Base-by-base conservation (phyloP, 2,329 filamentous ascomycete genomes). In the Venturia oleaginea region DNA sequence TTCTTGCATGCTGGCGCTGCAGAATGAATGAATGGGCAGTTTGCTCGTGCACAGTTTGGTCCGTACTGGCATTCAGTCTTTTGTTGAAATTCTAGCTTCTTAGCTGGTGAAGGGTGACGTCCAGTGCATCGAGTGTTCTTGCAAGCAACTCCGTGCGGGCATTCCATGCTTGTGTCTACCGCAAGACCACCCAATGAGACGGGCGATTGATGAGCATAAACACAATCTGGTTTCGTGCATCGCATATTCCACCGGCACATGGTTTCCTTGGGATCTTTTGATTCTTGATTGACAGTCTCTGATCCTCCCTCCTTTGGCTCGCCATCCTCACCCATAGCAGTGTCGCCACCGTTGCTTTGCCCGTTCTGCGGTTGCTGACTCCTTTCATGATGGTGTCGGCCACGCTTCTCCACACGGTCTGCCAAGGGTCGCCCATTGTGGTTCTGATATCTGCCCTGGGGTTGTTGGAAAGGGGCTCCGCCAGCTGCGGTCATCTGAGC, bases 51-150 rank as follows among this genome's bases (percentile, higher is more conserved):
- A 80, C 92, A 96, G 77, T 95, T 91, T 65, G 92, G 91, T 75
- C 86, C 96, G 81, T 92, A 96, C 72, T 89, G 91, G 84, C 92
- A 96, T 71, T 95, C 88, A 74, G 90, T 86, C 74, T 94, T 89
- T 66, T 86, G 83, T 77, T 96, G 89, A 73, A 93, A 90, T 32
- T 87, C 86, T 62, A 84, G 79, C 74, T 86, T 90, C 69, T 89
- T 84, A 6, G 93, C 92, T 1, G 94, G 94, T 7, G 92, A 97
- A 2, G 94, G 94, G 75, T 99, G 94, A 66, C 91, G 90, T 37
- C 84, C 92, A 10, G 89, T 90, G 73, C 94, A 99, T 78, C 97
- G 97, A 71, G 86, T 84, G 81, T 97, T 99, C 78, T 94, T 96
- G 85, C 94, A 99, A 10, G 92, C 92, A 2, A 86, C 91, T 24